phyloP scores from a whole-genome alignment of 2,329 filamentous ascomycete genomes.

The Fusarium penzigii region DNA sequence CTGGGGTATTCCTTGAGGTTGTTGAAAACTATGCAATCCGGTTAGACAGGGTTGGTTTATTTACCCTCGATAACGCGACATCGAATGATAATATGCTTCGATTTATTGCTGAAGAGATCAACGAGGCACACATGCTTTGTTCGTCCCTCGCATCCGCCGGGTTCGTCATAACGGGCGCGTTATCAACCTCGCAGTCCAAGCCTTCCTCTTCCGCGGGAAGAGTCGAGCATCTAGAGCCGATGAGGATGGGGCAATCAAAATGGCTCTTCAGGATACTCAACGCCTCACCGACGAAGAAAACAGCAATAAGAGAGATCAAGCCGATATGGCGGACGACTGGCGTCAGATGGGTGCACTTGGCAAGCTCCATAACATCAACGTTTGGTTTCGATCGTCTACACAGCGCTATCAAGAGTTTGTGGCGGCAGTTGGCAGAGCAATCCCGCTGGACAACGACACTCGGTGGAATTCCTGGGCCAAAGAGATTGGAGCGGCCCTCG shows the following conservation, averaged over 20 bases:
- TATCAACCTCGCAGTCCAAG: slow-evolving; percentile 7
- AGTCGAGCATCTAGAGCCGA: slow-evolving; percentile 1
- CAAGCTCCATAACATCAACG: slow-evolving; percentile 2
- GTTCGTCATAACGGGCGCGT: slow-evolving; percentile 6
- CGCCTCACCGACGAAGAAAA: slow-evolving; percentile 1
- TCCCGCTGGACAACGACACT: slow-evolving; percentile 4
- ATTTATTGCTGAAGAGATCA: slow-evolving; percentile 1
- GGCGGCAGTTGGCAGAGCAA: slow-evolving; percentile 1
- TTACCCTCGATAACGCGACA: neutral
- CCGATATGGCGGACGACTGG: neutral
- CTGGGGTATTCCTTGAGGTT: slow-evolving; percentile 1
- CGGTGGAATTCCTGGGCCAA: slow-evolving; percentile 6
- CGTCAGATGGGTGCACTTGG: slow-evolving; percentile 1
- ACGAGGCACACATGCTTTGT: neutral
- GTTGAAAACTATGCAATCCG: slow-evolving; percentile 1
- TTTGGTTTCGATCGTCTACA: slow-evolving; percentile 2
- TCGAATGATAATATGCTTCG: slow-evolving; percentile 1
- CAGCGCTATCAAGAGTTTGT: slow-evolving; percentile 4
- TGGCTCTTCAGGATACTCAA: slow-evolving; percentile 1
- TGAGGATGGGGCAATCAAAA: slow-evolving; percentile 6
- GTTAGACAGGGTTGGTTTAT: neutral
- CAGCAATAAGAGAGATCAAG: slow-evolving; percentile 1
- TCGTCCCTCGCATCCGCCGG: slow-evolving; percentile 1
- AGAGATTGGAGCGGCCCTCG: slow-evolving; percentile 6
- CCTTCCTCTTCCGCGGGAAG: slow-evolving; percentile 1